Percentiles rank a stretch among this genome's conserved stretches.
phyloP scores from a whole-genome alignment of 768 basidiomycete species.

The Lyophyllum semitale region DNA sequence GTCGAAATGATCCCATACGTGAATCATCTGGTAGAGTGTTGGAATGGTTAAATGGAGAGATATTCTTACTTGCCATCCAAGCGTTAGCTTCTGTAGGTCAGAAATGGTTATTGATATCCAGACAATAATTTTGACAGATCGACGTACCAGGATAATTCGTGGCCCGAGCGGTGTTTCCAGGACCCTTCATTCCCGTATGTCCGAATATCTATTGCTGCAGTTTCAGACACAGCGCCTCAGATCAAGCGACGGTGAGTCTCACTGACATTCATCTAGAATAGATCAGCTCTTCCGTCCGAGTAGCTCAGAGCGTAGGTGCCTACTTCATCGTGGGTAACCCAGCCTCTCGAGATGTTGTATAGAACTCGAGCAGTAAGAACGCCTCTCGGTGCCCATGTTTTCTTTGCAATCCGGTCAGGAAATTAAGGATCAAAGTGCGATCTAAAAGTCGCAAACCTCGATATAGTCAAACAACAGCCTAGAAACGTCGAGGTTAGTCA shows the following conservation, averaged over 20 bases:
- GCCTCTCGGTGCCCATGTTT: constrained; percentile 78
- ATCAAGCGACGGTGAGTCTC: not conserved
- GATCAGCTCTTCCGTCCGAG: not conserved
- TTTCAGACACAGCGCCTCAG: not conserved
- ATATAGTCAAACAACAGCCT: constrained; percentile 67
- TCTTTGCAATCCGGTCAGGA: constrained; percentile 36
- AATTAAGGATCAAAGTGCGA: not conserved
- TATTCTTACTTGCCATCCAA: constrained; percentile 61
- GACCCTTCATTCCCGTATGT: constrained; percentile 75
- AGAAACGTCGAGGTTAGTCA: constrained; percentile 61
- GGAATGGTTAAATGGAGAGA: not conserved
- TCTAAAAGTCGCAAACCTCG: constrained; percentile 43
- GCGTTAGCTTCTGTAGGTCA: constrained; percentile 56
- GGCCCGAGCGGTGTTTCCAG: constrained; percentile 61
- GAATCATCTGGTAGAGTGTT: constrained; percentile 74
- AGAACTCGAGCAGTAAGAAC: constrained; percentile 62
- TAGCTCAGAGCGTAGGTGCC: constrained; percentile 7
- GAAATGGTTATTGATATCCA: not conserved
- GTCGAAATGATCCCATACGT: constrained; percentile 82
- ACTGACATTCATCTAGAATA: constrained; percentile 61
- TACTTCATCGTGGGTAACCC: constrained; percentile 80
- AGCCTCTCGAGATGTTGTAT: constrained; percentile 74
- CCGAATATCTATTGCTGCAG: constrained; percentile 59
- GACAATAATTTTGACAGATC: constrained; percentile 1
- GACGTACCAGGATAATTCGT: constrained; percentile 68